phyloP scores from a whole-genome alignment of 257 asterid genomes.

The Penstemon barbatus region DNA sequence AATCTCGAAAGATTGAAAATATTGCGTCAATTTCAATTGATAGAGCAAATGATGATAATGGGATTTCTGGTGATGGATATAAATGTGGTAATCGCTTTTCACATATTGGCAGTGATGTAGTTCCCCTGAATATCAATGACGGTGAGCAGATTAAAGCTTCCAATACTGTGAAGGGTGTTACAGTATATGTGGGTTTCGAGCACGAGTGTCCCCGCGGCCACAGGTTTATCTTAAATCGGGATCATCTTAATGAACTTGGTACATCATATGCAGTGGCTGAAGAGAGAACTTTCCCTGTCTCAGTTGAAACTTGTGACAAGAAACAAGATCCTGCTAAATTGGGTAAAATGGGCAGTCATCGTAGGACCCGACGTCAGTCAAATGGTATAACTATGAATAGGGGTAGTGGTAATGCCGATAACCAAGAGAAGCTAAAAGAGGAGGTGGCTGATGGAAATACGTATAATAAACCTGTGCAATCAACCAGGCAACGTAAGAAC shows the following conservation, averaged over 20 bases:
- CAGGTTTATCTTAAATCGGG: conserved; percentile 71
- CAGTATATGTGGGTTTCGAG: conserved; percentile 76
- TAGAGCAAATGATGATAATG: conserved; percentile 32
- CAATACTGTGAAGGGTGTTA: conserved; percentile 42
- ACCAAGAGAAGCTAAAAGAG: conserved; percentile 58
- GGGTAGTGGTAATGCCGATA: conserved; percentile 46
- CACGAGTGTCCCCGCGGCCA: conserved; percentile 96
- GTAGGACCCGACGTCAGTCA: conserved; percentile 56
- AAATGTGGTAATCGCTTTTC: conserved; percentile 41
- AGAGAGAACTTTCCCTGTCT: conserved; percentile 43
- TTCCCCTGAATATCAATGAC: conserved; percentile 36
- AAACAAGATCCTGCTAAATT: conserved; percentile 50
- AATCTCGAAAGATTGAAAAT: conserved; percentile 35
- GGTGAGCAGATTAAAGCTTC: conserved; percentile 36
- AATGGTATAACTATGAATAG: conserved; percentile 53
- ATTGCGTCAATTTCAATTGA: conserved; percentile 36
- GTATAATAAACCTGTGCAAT: conserved; percentile 42
- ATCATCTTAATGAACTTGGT: conserved; percentile 77
- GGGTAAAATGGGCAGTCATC: conserved; percentile 56
- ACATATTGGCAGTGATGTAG: conserved; percentile 43
- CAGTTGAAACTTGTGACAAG: conserved; percentile 44
- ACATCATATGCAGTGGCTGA: conserved; percentile 53
- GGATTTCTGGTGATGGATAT: conserved; percentile 28
- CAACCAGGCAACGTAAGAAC: conserved; percentile 45
- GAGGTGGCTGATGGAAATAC: conserved; percentile 46